Base-by-base conservation (phyloP, 2,329 filamentous ascomycete species). In the Clarireedia homoeocarpa region DNA sequence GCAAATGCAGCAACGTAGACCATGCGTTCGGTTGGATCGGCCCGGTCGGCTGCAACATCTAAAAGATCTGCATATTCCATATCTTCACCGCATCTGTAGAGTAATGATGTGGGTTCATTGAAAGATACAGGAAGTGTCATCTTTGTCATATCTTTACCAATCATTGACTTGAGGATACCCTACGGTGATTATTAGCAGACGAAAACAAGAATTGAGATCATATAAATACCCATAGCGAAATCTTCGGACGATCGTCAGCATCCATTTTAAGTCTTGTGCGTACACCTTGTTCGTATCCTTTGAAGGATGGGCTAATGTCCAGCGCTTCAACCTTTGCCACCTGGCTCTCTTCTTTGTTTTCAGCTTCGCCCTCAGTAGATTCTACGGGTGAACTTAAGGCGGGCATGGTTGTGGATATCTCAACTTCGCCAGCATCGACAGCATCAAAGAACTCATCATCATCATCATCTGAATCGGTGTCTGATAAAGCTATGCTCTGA, bases 91-190 rank as follows among this genome's bases (percentile, higher is more conserved):
- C 95, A 92, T 69, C 94, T 89, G 71, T 97, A 94, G 7, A 99
- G 80, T 12, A 99, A 77, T 5, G 94, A 97, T 0, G 94, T 99
- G 0, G 94, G 94, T 72, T 99, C 94, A 73, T 99, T 99, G 77
- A 99, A 97, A 0, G 94, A 96, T 2, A 99, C 94, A 0, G 94
- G 94, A 20, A 99, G 76, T 0, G 94, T 97, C 92, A 99, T 99
- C 76, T 95, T 97, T 39, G 94, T 97, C 94, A 99, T 97, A 69
- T 99, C 94, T 71, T 99, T 97, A 61, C 94, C 94, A 72, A 99
- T 96, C 94, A 99, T 97, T 23, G 92, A 97, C 75, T 97, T 99
- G 61, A 99, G 76, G 64, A 99, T 96, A 63, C 88, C 87, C 91
- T 96, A 62, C 7, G 27, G 53, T 53, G 27, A 48, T 15, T 45